These are phyloP conservation scores for Scutellaria barbata DNA, from an alignment of 257 asterid species.

Conservation along the genomic window DNA sequence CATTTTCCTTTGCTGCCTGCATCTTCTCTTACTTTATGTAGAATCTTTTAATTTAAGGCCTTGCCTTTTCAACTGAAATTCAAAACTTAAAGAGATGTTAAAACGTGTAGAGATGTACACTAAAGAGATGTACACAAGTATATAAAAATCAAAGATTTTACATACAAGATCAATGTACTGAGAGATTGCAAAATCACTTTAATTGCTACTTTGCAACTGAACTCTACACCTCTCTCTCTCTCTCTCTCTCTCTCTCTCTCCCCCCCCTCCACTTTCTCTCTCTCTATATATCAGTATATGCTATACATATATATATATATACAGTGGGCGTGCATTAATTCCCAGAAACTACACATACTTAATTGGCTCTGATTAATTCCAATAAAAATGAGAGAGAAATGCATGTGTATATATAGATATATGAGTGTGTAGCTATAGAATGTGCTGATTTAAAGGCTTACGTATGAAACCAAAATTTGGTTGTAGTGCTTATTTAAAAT, in stretches of 20 bases:
- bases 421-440: background rate
- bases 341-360: background rate
- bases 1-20: conserved; percentile 35
- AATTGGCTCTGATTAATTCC: background rate
- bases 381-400: background rate
- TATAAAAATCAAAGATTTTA: no score
- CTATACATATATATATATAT: no score
- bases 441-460: conserved; percentile 23
- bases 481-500: no score
- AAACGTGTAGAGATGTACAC: no score
- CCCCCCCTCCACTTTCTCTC: no score
- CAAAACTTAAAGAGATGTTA: no score
- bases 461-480: conserved; percentile 18
- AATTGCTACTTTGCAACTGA: no score
- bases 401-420: conserved; percentile 13
- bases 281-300: background rate
- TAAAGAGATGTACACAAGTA: no score
- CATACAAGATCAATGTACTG: no score
- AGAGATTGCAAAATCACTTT: no score
- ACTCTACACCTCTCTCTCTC: conserved; percentile 11
- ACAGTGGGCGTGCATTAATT: background rate
- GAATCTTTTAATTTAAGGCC: no score
- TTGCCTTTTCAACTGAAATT: no score
- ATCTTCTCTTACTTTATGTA: conserved; percentile 22
- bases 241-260: background rate